phyloP scores from a whole-genome alignment of 2,329 filamentous ascomycete species.

The Fusarium dimerum region DNA sequence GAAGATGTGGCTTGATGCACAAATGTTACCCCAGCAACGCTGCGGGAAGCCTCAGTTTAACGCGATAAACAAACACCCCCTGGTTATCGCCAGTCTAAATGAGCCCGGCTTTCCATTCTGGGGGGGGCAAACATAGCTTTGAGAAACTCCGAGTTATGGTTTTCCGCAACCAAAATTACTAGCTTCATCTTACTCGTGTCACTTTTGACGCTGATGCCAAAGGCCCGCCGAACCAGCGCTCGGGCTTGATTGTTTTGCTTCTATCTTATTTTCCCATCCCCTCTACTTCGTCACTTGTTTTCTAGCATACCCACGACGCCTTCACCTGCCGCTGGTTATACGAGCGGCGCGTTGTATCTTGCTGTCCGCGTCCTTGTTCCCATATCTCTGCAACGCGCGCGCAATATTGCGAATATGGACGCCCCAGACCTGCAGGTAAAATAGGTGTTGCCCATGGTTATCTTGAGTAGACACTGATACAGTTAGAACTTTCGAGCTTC shows the following conservation, averaged over 20 bases:
- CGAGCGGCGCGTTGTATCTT: constrained; percentile 39
- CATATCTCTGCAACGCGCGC: constrained; percentile 23
- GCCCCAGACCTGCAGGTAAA: constrained; percentile 33
- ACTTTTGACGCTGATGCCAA: constrained; percentile 8
- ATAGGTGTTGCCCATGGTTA: neutral
- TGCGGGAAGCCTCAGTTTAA: neutral
- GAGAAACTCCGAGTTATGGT: constrained; percentile 18
- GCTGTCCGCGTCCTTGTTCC: constrained; percentile 33
- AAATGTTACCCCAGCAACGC: constrained; percentile 22
- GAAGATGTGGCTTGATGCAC: neutral
- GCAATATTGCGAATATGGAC: constrained; percentile 33
- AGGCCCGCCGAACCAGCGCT: constrained; percentile 8
- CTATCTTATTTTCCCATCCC: constrained; percentile 1
- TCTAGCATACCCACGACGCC: constrained; percentile 18
- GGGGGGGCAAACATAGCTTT: constrained; percentile 14
- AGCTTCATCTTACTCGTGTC: constrained; percentile 15
- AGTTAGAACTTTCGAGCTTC: constrained; percentile 31
- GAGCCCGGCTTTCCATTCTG: constrained; percentile 1
- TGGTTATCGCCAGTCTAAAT: constrained; percentile 26
- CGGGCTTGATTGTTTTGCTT: constrained; percentile 6
- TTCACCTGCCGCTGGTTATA: constrained; percentile 22
- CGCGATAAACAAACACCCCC: constrained; percentile 26
- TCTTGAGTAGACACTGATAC: neutral
- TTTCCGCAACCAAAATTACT: constrained; percentile 25
- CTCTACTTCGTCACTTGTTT: constrained; percentile 5